Percentiles rank a stretch among this genome's conserved stretches.
These are phyloP conservation scores for Fusarium goolgardi DNA, from an alignment of 2,329 filamentous ascomycete species.

Conservation along the genomic window DNA sequence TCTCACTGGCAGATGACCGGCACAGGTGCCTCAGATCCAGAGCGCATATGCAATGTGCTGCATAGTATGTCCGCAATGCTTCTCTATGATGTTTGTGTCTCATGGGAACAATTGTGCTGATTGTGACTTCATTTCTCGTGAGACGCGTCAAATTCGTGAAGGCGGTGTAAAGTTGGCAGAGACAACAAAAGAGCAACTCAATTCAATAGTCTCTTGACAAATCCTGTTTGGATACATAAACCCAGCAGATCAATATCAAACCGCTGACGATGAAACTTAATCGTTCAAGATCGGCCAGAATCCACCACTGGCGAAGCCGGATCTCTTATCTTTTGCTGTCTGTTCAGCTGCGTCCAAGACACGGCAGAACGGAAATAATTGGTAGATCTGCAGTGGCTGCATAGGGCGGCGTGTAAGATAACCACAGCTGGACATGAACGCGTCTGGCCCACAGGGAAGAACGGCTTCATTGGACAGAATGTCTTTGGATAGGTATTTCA, in stretches of 20 bases:
- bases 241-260: not conserved
- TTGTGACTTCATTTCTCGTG: not conserved
- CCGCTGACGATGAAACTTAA: not conserved
- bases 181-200: not conserved
- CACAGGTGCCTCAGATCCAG: too few relatives aligned
- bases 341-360: not conserved
- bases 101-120: not conserved
- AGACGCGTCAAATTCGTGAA: not conserved
- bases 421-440: rapidly evolving
- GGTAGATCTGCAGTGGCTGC: not conserved
- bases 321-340: not conserved
- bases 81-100: too few relatives aligned
- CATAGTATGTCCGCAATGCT: too few relatives aligned
- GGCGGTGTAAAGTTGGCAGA: not conserved
- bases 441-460: not conserved
- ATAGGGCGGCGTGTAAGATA: not conserved
- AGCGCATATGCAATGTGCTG: too few relatives aligned
- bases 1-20: too few relatives aligned
- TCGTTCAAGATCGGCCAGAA: not conserved
- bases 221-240: not conserved
- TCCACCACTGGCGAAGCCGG: not conserved
- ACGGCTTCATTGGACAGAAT: not conserved
- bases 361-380: not conserved
- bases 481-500: not conserved
- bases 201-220: not conserved